Base-by-base conservation (phyloP, 805 yeast species). In the Spathaspora passalidarum region DNA sequence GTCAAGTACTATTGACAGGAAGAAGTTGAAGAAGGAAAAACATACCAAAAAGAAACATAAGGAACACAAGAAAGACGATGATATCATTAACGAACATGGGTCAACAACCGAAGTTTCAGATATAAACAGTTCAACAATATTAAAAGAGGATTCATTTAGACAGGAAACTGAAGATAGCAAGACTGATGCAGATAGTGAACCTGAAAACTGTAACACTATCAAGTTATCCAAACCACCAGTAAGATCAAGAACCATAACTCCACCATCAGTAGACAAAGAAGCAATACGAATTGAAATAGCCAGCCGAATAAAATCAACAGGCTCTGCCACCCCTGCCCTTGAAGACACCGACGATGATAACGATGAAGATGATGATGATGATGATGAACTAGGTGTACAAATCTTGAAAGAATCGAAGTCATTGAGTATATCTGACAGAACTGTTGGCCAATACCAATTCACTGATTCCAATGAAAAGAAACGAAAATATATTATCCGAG, bases 401-500 rank as follows among this genome's bases (percentile, higher is more conserved):
- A n/a, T 23, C 19, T 17, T 25, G 13, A 26, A 25, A 40, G 42
- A 16, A 18, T n/a, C 22, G 26, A 37, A 32, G 11, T 17, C 43
- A 3, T 20, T 40, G 1, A 26, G 46, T 3, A 19, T 14, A 16
- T 22, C 17, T 19, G 50, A 38, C 35, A 43, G n/a, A 20, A 25
- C 41, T 6, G 36, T 40, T 2, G 50, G 41, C 21, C 40, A 22
- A n/a, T 63, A 69, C 44, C 47, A 49, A 18, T 63, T 63, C 34
- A 45, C 46, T 1, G 60, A 49, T 14, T 52, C 49, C 3, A 55
- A 60, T 14, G 73, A 69, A 44, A 48, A 47, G 26, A 49, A 51
- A n/a, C 48, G 75, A 18, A 50, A 52, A 26, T 71, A 71, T 51
- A 47, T 56, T 5, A 53, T 70, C 2, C 51, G 53, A 41, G 61